Evolutionary conservation across 2,329 filamentous ascomycete species (phyloP).

Genomic region (Fusarium tjaetaba): DNA sequence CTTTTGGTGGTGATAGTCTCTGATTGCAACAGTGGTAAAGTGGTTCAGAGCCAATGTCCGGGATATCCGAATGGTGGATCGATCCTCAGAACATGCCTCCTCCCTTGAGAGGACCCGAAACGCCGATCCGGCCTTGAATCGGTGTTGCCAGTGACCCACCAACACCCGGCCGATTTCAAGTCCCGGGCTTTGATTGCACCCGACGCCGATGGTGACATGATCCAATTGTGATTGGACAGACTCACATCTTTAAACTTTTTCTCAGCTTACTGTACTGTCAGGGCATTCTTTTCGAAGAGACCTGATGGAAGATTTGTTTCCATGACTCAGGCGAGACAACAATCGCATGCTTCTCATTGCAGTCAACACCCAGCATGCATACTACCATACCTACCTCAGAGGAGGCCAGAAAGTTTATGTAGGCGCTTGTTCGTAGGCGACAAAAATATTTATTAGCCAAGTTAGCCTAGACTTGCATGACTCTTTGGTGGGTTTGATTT

Average conservation of each 20-base stretch:
- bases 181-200: slow-evolving; percentile 6
- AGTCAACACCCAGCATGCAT: neutral
- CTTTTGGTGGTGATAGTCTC: neutral
- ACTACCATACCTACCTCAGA: neutral
- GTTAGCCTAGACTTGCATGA: neutral
- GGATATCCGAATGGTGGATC: slow-evolving; percentile 34
- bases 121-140: slow-evolving; percentile 30
- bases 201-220: slow-evolving; percentile 15
- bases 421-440: neutral
- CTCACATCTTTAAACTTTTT: neutral
- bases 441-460: neutral
- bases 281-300: neutral
- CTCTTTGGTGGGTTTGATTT: neutral
- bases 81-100: slow-evolving; percentile 13
- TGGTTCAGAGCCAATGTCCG: slow-evolving; percentile 12
- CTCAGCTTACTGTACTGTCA: neutral
- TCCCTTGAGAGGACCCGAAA: slow-evolving; percentile 19
- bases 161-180: slow-evolving; percentile 19
- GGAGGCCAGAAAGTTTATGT: neutral
- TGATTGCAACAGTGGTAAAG: neutral
- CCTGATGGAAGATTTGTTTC: neutral
- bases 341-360: slow-evolving; percentile 5
- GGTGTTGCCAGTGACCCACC: slow-evolving; percentile 14
- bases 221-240: slow-evolving; percentile 5
- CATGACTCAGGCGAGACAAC: slow-evolving; percentile 10